These are phyloP conservation scores for Leishmania lainsoni DNA, from an alignment of 208 protist genomes.

Conservation along the genomic window DNA sequence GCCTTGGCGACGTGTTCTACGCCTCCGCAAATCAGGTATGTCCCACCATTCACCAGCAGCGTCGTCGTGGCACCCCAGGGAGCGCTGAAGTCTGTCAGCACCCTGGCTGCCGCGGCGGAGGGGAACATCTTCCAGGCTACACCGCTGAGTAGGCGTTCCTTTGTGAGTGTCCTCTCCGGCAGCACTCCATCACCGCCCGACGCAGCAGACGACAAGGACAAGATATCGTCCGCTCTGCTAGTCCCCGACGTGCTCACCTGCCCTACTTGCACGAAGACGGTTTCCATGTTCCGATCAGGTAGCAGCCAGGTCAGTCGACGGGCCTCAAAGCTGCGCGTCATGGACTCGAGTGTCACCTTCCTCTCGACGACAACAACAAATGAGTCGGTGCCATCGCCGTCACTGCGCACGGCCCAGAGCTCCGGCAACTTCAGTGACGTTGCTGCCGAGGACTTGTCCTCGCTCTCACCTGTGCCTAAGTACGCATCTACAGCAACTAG, in stretches of 20 bases:
- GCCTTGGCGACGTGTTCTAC: neutral
- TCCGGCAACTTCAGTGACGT: neutral
- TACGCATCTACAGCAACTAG: neutral
- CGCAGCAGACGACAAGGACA: neutral
- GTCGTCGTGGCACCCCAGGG: neutral
- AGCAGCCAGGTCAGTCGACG: neutral
- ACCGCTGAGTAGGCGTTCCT: constrained; percentile 13
- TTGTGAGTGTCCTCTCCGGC: constrained; percentile 1
- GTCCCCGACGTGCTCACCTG: neutral
- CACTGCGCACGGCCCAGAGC: neutral
- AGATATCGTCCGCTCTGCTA: neutral
- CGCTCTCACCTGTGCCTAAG: neutral
- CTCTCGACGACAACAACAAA: neutral
- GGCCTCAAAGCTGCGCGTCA: neutral
- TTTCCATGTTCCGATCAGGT: neutral
- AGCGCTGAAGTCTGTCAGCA: neutral
- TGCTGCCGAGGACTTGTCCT: neutral
- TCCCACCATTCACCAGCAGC: neutral
- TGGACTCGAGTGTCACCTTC: neutral
- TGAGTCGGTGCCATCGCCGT: neutral
- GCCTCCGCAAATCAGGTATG: neutral
- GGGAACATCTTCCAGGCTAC: neutral
- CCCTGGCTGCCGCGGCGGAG: neutral
- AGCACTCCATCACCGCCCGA: neutral
- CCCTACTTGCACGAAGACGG: neutral